These are phyloP conservation scores for Didymella pomorum DNA, from an alignment of 2,329 filamentous ascomycete genomes.

Conservation along the genomic window DNA sequence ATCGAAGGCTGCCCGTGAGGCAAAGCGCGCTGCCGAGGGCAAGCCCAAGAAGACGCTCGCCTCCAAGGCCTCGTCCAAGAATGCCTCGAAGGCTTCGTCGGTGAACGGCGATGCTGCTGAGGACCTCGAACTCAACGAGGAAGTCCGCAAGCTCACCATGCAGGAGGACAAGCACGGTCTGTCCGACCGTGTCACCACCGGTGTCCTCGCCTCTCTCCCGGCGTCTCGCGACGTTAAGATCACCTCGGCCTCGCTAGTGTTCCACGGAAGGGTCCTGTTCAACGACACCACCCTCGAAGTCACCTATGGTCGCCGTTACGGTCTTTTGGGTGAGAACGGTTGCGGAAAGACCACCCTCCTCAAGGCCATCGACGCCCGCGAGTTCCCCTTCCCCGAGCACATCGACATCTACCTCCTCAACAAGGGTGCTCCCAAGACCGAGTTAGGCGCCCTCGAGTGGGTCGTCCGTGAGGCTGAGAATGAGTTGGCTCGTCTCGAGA, in stretches of 20 bases:
- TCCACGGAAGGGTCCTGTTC: constrained; percentile 97
- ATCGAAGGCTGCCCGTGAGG: constrained; percentile 72
- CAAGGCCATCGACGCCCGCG: constrained; percentile 91
- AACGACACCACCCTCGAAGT: constrained; percentile 93
- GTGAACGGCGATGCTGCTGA: constrained; percentile 78
- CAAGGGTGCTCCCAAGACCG: constrained; percentile 89
- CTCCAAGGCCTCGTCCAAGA: constrained; percentile 72
- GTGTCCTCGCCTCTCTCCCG: constrained; percentile 85
- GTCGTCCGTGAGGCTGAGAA: constrained; percentile 93
- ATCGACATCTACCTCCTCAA: constrained; percentile 98
- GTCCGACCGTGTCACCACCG: constrained; percentile 97
- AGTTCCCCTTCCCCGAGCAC: constrained; percentile 95
- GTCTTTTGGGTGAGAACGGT: constrained; percentile 96
- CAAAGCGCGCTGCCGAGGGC: constrained; percentile 72
- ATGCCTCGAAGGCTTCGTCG: constrained; percentile 68
- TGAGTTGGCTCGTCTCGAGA: constrained; percentile 90
- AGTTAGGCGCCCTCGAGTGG: constrained; percentile 94
- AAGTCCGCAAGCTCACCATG: constrained; percentile 86
- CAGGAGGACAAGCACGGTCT: constrained; percentile 97
- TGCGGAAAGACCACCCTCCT: constrained; percentile 98
- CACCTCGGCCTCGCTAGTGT: constrained; percentile 89
- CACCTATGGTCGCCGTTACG: constrained; percentile 91
- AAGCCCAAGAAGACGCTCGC: constrained; percentile 78
- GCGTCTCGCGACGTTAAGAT: constrained; percentile 97
- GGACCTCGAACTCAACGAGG: constrained; percentile 70